A percentile compares a stretch with the other conserved stretches of the same genome.
phyloP scores from a whole-genome alignment of 495 filamentous ascomycete species.

The Penicillium soppii region DNA sequence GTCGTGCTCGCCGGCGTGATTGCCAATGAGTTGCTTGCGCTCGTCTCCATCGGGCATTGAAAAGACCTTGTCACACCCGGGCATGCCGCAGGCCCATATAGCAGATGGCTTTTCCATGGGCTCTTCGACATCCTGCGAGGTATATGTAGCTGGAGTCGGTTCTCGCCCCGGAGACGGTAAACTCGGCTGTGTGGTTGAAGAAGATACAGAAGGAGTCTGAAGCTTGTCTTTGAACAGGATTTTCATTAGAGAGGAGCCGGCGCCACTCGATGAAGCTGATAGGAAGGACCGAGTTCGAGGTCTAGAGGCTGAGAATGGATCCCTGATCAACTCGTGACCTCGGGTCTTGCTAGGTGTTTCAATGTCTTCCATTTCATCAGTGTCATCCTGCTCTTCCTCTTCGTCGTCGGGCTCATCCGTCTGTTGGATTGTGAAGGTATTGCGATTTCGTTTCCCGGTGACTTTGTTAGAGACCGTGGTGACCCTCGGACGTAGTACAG shows the following conservation, averaged over 20 bases:
- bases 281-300: slow-evolving; percentile 34
- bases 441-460: slow-evolving; percentile 49
- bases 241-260: slow-evolving; percentile 33
- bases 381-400: slow-evolving; percentile 37
- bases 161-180: slow-evolving; percentile 21
- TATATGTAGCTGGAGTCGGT: slow-evolving; percentile 32
- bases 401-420: slow-evolving; percentile 30
- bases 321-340: slow-evolving; percentile 41
- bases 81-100: slow-evolving; percentile 68
- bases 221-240: slow-evolving; percentile 35
- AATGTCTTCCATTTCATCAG: slow-evolving; percentile 40
- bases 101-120: slow-evolving; percentile 47
- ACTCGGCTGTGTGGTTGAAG: slow-evolving; percentile 1
- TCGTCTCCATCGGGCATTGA: slow-evolving; percentile 55
- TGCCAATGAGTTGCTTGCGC: slow-evolving; percentile 57
- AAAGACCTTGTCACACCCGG: slow-evolving; percentile 63
- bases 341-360: slow-evolving; percentile 48
- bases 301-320: slow-evolving; percentile 40
- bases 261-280: slow-evolving; percentile 26
- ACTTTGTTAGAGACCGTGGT: slow-evolving; percentile 40
- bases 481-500: slow-evolving; percentile 51
- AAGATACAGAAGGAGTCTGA: slow-evolving; percentile 26
- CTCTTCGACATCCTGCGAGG: slow-evolving; percentile 21
- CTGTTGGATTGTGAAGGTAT: slow-evolving; percentile 27
- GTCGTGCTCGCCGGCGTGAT: slow-evolving; percentile 68